Percentiles rank a stretch among this genome's conserved stretches.
These are phyloP conservation scores for Phaeosphaeria sp. DNA, from an alignment of 2,329 filamentous ascomycete genomes.

Conservation along the genomic window DNA sequence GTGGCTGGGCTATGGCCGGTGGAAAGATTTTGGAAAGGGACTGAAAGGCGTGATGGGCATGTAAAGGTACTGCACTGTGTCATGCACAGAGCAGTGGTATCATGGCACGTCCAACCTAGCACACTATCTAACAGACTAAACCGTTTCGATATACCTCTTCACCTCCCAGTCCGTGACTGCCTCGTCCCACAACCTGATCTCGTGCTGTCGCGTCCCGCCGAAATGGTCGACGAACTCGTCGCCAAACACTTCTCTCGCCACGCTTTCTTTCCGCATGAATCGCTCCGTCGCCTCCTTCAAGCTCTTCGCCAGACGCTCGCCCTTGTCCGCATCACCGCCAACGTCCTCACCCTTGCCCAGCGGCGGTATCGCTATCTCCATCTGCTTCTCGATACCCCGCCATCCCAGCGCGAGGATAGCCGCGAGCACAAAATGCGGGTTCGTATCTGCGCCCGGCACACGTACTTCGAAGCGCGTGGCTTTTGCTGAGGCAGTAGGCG, in stretches of 20 bases:
- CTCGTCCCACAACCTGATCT: conserved; percentile 89
- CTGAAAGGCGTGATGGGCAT: conserved; percentile 48
- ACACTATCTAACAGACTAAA: conserved; percentile 15
- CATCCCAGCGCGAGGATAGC: conserved; percentile 88
- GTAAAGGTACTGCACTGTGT: conserved; percentile 7
- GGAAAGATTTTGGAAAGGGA: conserved; percentile 47
- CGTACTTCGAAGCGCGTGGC: conserved; percentile 93
- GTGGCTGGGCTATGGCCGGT: conserved; percentile 55
- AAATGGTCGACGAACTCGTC: conserved; percentile 97
- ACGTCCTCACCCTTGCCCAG: conserved; percentile 85
- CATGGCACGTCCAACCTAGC: not conserved
- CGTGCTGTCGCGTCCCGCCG: conserved; percentile 89
- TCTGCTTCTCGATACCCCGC: conserved; percentile 90
- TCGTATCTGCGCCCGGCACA: conserved; percentile 92
- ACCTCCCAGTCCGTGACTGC: conserved; percentile 95
- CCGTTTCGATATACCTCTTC: conserved; percentile 46
- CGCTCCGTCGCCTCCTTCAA: conserved; percentile 81
- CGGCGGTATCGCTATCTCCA: conserved; percentile 81
- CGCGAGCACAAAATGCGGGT: conserved; percentile 84
- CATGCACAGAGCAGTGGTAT: not conserved
- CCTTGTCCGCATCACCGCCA: conserved; percentile 73
- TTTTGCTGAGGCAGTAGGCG: conserved; percentile 81
- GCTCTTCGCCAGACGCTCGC: conserved; percentile 80
- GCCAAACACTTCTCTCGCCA: conserved; percentile 93
- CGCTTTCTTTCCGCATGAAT: conserved; percentile 78